Evolutionary conservation across 179 eudicot genomes (phyloP), one percentile per base, ranked within the genome.

Genomic region (Spergularia azorica): DNA sequence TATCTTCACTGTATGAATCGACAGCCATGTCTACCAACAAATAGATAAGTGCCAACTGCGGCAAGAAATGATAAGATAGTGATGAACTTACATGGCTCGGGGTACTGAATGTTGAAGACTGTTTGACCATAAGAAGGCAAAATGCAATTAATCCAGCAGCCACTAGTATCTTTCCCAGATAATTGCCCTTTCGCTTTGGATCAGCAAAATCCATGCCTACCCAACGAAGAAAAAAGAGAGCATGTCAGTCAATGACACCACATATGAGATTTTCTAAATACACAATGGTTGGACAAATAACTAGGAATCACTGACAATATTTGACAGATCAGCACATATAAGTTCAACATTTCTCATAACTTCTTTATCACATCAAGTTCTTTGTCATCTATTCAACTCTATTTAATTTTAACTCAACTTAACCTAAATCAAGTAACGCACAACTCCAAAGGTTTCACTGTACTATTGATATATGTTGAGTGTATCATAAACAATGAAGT

Each of bases 121-220:
- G 93, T 74, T 85, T 90, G 70, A 89, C 86, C 88, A 88, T 87
- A 52, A 95, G 72, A 71, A 95, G 85, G 82, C 96, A 90, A 76
- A 95, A 79, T 60, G 89, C 89, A 74, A 92, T 87, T 17, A 95
- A 86, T 63, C 78, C 79, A 78, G 89, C 87, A 62, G 88, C 92
- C 83, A 93, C 78, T 64, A 93, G 67, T 84, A 93, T 77, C 80
- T 89, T 95, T 55, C 95, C 88, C 14, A 88, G 66, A 55, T 70
- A 74, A 74, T 81, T 84, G 52, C 79, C 85, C 83, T 90, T 91
- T 80, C 91, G 89, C 85, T 89, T 95, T 2, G 94, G 88, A 75
- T 91, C 99, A 17, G 80, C 76, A 67, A 77, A 89, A 58, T 91
- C 99, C 92, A 93, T 87, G 82, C 97, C 99, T 95, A 79, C 74